Conservation (phyloP, 495 filamentous ascomycete species). For the Ramalina intermedia region DNA sequence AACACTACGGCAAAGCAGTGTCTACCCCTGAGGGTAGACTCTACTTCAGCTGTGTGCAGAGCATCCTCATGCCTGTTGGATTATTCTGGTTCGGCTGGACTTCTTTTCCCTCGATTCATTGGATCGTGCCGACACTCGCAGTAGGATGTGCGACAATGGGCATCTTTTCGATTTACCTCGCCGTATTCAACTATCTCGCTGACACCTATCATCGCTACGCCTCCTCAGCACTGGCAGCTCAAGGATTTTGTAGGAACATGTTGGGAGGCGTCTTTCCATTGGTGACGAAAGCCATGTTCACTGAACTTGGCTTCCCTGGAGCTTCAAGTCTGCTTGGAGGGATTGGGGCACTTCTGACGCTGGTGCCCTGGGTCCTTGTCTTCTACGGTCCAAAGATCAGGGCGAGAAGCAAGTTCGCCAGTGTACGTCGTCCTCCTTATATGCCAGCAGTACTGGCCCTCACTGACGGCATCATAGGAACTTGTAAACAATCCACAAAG, state of each 20-base stretch:
- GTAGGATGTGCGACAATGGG: conserved; percentile 69
- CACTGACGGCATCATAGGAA: neutral
- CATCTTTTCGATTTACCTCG: conserved; percentile 78
- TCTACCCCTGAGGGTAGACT: conserved; percentile 63
- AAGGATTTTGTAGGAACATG: conserved; percentile 74
- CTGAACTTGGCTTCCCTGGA: conserved; percentile 52
- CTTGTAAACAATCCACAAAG: neutral
- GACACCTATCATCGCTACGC: conserved; percentile 79
- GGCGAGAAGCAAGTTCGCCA: conserved; percentile 64
- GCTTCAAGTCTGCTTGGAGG: conserved; percentile 66
- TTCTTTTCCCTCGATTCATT: conserved; percentile 49
- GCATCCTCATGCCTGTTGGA: conserved; percentile 54
- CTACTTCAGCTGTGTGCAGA: conserved; percentile 68
- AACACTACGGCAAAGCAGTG: conserved; percentile 26
- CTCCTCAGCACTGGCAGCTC: conserved; percentile 75
- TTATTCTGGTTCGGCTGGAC: conserved; percentile 79
- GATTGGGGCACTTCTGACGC: conserved; percentile 52
- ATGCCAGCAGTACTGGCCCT: neutral
- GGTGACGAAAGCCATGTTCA: conserved; percentile 57
- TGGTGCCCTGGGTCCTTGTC: conserved; percentile 77
- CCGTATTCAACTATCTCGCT: conserved; percentile 90
- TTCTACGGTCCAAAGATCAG: conserved; percentile 70
- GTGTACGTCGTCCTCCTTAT: conserved; percentile 9
- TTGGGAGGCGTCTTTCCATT: conserved; percentile 74
- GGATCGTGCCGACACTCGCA: conserved; percentile 62